phyloP scores from a whole-genome alignment of 169 alveolate genomes.

The Plasmodium billcollinsi region DNA sequence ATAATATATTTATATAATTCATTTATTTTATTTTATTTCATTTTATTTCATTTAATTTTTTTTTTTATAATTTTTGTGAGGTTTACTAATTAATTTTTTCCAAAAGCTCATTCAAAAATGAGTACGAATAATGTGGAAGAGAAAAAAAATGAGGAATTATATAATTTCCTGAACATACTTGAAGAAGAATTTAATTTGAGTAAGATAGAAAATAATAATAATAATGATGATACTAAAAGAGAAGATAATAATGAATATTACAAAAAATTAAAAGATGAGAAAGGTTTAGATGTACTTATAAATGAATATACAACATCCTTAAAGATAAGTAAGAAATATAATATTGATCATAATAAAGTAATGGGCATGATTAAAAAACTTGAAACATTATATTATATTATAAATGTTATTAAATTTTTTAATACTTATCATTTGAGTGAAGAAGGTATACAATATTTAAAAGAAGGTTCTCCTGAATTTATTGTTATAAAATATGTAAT shows the following conservation, averaged over 20 bases:
- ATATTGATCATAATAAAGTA: conserved; percentile 84
- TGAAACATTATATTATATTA: conserved; percentile 83
- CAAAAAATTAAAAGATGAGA: conserved; percentile 16
- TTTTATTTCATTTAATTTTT: too few relatives aligned
- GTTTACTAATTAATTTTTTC: too few relatives aligned
- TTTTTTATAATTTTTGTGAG: too few relatives aligned
- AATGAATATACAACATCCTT: conserved; percentile 58
- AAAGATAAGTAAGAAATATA: conserved; percentile 67
- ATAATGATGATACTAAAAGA: background rate
- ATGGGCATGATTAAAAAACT: conserved; percentile 86
- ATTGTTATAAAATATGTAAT: conserved; percentile 78
- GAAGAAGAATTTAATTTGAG: conserved; percentile 47
- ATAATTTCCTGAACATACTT: conserved; percentile 7
- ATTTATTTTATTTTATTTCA: too few relatives aligned
- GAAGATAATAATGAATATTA: conserved; percentile 12
- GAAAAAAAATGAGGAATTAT: conserved; percentile 24
- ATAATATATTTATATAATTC: too few relatives aligned
- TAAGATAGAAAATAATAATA: background rate
- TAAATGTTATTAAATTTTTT: conserved; percentile 78
- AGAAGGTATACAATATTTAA: conserved; percentile 83
- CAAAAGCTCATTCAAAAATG: background rate
- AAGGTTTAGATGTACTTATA: conserved; percentile 51
- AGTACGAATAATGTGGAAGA: conserved; percentile 19
- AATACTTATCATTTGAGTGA: conserved; percentile 79
- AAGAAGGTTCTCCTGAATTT: conserved; percentile 86